Evolutionary conservation across 2,329 filamentous ascomycete species (phyloP).

Genomic region (Graphium sp.): DNA sequence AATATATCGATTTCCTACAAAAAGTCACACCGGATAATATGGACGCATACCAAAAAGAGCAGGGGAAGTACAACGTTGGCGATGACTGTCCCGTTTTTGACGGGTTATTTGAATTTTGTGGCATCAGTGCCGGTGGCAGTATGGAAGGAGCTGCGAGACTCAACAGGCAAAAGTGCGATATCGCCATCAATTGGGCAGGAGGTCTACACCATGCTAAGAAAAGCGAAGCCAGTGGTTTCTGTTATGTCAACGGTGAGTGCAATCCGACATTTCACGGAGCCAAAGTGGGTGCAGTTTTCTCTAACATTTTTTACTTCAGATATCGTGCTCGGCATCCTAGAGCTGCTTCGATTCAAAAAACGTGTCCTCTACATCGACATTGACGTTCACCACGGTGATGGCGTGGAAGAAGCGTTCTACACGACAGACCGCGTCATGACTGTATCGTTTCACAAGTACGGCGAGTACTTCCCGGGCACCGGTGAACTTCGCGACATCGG

Average conservation of each 20-base stretch:
- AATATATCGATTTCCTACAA: conserved; percentile 88
- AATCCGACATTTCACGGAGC: too few species aligned
- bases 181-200: conserved; percentile 96
- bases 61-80: conserved; percentile 84
- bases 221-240: conserved; percentile 89
- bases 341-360: conserved; percentile 77
- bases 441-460: conserved; percentile 90
- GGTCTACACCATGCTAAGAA: conserved; percentile 97
- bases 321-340: conserved; percentile 88
- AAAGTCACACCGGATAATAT: conserved; percentile 98
- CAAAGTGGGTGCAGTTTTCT: too few species aligned
- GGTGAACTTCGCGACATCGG: conserved; percentile 77
- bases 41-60: conserved; percentile 65
- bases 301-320: conserved; percentile 30
- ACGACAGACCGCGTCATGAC: conserved; percentile 88
- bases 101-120: conserved; percentile 92
- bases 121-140: conserved; percentile 83
- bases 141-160: conserved; percentile 87
- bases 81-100: conserved; percentile 98
- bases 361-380: conserved; percentile 97
- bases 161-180: conserved; percentile 82
- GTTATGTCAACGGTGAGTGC: conserved; percentile 80
- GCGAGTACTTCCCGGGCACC: conserved; percentile 88
- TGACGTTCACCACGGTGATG: conserved; percentile 85
- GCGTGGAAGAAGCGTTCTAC: conserved; percentile 86